Evolutionary conservation across 192 early-diverging fungal species (phyloP).

Genomic region (Coemansia sp.): DNA sequence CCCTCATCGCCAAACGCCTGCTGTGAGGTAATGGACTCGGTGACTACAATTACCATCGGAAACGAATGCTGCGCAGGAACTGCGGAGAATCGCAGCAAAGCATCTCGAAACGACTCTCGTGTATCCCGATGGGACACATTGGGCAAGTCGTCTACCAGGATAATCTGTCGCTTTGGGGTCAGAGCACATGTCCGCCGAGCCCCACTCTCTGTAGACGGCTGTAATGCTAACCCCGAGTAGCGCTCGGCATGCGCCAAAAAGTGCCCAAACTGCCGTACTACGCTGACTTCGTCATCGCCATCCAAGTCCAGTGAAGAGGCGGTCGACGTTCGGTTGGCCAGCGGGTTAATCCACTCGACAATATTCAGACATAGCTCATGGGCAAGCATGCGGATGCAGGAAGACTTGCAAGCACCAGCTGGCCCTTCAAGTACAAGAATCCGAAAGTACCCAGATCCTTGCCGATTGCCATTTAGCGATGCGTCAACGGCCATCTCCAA

Average conservation of each 20-base stretch:
- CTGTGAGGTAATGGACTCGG: slow-evolving; percentile 30
- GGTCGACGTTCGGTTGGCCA: neutral
- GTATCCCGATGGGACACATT: slow-evolving; percentile 53
- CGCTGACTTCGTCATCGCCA: slow-evolving; percentile 31
- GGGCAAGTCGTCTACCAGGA: slow-evolving; percentile 62
- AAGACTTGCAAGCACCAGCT: slow-evolving; percentile 65
- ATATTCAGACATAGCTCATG: slow-evolving; percentile 53
- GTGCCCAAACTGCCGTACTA: slow-evolving; percentile 53
- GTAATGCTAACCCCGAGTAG: slow-evolving; percentile 38
- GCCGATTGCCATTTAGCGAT: slow-evolving; percentile 5
- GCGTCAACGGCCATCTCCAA: slow-evolving; percentile 37
- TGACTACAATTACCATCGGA: slow-evolving; percentile 48
- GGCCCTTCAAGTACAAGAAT: slow-evolving; percentile 62
- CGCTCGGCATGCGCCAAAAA: slow-evolving; percentile 57
- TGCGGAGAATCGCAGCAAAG: slow-evolving; percentile 44
- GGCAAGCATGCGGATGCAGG: slow-evolving; percentile 57
- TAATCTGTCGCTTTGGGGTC: slow-evolving; percentile 28
- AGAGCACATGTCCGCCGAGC: neutral
- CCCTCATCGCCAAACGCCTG: slow-evolving; percentile 29
- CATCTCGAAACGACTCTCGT: slow-evolving; percentile 52
- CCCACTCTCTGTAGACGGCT: neutral
- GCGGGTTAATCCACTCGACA: slow-evolving; percentile 64
- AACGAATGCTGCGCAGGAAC: slow-evolving; percentile 24
- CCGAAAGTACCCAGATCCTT: slow-evolving; percentile 21
- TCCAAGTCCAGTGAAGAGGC: slow-evolving; percentile 9